phyloP scores from a whole-genome alignment of 176 grass and related monocot genomes.

The Zoysia pacifica region DNA sequence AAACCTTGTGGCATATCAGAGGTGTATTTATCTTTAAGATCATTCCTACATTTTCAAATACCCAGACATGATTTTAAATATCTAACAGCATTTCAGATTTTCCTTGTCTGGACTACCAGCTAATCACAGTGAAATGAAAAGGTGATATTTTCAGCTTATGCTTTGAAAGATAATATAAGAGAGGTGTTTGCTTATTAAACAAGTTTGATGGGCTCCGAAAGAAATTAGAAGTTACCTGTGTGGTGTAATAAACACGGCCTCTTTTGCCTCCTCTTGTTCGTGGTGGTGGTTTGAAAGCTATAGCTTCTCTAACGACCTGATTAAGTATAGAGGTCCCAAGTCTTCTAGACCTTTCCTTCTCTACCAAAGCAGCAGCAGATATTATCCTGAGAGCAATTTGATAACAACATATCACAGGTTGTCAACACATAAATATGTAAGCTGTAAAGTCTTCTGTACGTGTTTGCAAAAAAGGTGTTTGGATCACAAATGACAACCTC shows the following conservation, averaged over 20 bases:
- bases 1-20: background rate
- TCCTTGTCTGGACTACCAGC: background rate
- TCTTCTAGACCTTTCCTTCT: slow-evolving; percentile 92
- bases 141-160: too few species aligned
- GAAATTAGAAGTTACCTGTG: slow-evolving; percentile 60
- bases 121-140: background rate
- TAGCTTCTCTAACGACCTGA: slow-evolving; percentile 90
- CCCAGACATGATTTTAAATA: background rate
- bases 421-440: background rate
- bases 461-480: background rate
- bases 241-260: slow-evolving; percentile 83
- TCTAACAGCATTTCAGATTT: background rate
- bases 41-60: slow-evolving; percentile 9
- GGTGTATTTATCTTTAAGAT: background rate
- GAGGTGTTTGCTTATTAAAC: background rate
- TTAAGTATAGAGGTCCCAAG: slow-evolving; percentile 89
- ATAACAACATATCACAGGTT: slow-evolving; percentile 18
- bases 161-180: background rate
- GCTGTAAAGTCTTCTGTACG: background rate
- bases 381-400: slow-evolving; percentile 62
- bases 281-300: slow-evolving; percentile 91
- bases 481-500: background rate
- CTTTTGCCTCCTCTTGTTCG: slow-evolving; percentile 89
- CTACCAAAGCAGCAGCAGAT: slow-evolving; percentile 76
- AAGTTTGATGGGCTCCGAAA: too few species aligned